Conservation (phyloP, 768 basidiomycete genomes). For the Psilocybe subaeruginosa region DNA sequence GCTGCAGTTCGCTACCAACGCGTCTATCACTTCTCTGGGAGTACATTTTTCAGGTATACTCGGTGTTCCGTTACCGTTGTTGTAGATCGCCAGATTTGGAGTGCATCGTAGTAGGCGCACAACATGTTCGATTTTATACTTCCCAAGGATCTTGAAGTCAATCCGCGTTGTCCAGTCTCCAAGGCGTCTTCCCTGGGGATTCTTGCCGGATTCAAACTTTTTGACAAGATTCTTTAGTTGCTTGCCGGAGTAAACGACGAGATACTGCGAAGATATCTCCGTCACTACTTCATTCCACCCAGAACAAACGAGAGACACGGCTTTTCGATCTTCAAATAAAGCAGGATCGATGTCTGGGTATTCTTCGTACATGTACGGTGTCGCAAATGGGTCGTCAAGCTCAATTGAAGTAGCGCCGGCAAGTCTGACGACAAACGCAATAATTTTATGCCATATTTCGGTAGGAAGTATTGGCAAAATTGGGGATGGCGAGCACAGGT, state of each 20-base stretch:
- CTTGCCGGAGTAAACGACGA: slow-evolving; percentile 37
- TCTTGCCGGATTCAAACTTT: slow-evolving; percentile 33
- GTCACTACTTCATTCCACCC: slow-evolving; percentile 38
- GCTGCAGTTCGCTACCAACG: slow-evolving; percentile 32
- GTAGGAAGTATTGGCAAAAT: slow-evolving; percentile 15
- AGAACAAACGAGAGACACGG: slow-evolving; percentile 38
- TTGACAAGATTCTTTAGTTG: slow-evolving; percentile 37
- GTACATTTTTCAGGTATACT: slow-evolving; percentile 24
- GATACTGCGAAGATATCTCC: slow-evolving; percentile 43
- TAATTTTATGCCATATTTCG: slow-evolving; percentile 40
- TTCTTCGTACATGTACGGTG: slow-evolving; percentile 32
- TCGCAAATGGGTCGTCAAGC: slow-evolving; percentile 41
- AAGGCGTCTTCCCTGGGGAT: slow-evolving; percentile 27
- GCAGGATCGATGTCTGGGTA: slow-evolving; percentile 32
- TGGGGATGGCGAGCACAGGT: not conserved
- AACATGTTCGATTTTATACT: slow-evolving; percentile 28
- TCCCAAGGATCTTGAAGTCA: slow-evolving; percentile 41
- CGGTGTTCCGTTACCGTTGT: slow-evolving; percentile 37
- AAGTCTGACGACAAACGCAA: slow-evolving; percentile 35
- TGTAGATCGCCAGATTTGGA: slow-evolving; percentile 46
- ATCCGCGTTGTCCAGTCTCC: slow-evolving; percentile 44
- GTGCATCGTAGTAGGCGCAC: slow-evolving; percentile 41
- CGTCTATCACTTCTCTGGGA: slow-evolving; percentile 34
- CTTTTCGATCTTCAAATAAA: slow-evolving; percentile 30
- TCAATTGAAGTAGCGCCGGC: slow-evolving; percentile 34